phyloP scores from a whole-genome alignment of 305 asterid species.

The Fraxinus sp. region DNA sequence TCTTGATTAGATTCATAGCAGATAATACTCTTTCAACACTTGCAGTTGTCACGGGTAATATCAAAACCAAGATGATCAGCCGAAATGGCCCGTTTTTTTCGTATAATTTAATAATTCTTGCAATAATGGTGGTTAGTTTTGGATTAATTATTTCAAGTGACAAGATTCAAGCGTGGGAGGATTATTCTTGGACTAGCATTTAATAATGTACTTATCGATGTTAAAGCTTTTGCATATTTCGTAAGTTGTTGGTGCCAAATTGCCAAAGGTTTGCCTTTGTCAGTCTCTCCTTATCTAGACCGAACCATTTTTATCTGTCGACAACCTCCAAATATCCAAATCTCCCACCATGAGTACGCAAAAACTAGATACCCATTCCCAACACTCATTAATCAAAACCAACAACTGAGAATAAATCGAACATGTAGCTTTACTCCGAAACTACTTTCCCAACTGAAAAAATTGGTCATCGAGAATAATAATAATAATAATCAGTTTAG shows the following conservation, averaged over 20 bases:
- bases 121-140: neutral
- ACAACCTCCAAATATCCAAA: conserved; percentile 20
- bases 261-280: conserved; percentile 22
- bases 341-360: conserved; percentile 26
- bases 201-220: conserved; percentile 29
- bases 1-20: no score
- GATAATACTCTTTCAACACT: no score
- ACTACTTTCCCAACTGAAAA: neutral
- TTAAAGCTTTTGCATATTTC: conserved; percentile 22
- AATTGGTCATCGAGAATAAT: neutral
- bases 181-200: conserved; percentile 24
- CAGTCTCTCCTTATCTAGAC: conserved; percentile 25
- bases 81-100: no score
- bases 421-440: conserved; percentile 22
- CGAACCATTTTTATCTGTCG: conserved; percentile 24
- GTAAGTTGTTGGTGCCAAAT: conserved; percentile 28
- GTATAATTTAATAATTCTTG: neutral
- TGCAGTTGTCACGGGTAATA: no score
- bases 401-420: neutral
- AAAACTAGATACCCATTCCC: conserved; percentile 18
- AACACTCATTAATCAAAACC: conserved; percentile 1
- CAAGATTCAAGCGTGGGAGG: conserved; percentile 34
- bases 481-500: neutral
- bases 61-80: no score
- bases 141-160: conserved; percentile 23